Evolutionary conservation across 306 rosid genomes (phyloP).

Genomic region (Dryas alaskensis): DNA sequence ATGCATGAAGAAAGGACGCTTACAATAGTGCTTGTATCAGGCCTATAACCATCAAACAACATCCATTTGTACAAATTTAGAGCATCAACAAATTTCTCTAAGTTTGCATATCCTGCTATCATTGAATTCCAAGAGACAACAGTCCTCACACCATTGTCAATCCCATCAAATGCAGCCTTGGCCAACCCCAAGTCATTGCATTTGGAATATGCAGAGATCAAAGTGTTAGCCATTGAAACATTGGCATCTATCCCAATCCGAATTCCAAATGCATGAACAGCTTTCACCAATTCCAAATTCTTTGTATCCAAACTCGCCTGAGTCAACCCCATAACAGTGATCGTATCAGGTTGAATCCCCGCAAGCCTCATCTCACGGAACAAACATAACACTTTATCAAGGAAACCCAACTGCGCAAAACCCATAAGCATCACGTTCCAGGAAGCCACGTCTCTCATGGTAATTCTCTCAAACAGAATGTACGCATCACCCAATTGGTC

Average conservation of each 20-base stretch:
- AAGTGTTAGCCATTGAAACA: constrained; percentile 55
- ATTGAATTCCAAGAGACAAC: constrained; percentile 72
- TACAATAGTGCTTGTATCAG: constrained; percentile 56
- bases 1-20: constrained; percentile 50
- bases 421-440: constrained; percentile 68
- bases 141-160: constrained; percentile 41
- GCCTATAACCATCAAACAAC: constrained; percentile 39
- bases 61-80: constrained; percentile 43
- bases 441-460: constrained; percentile 46
- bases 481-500: constrained; percentile 39
- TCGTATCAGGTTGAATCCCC: constrained; percentile 48
- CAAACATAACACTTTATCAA: constrained; percentile 33
- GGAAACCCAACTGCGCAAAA: constrained; percentile 39
- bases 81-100: constrained; percentile 36
- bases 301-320: constrained; percentile 30
- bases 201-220: constrained; percentile 66
- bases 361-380: constrained; percentile 49
- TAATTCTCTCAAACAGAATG: constrained; percentile 49
- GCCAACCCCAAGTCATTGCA: constrained; percentile 46
- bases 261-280: constrained; percentile 51
- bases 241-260: constrained; percentile 41
- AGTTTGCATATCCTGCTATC: constrained; percentile 58
- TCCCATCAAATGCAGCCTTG: constrained; percentile 39
- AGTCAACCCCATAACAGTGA: constrained; percentile 49
- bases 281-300: constrained; percentile 37